Evolutionary conservation across 148 eudicot species (phyloP).

Genomic region (Chenopodium formosanum): DNA sequence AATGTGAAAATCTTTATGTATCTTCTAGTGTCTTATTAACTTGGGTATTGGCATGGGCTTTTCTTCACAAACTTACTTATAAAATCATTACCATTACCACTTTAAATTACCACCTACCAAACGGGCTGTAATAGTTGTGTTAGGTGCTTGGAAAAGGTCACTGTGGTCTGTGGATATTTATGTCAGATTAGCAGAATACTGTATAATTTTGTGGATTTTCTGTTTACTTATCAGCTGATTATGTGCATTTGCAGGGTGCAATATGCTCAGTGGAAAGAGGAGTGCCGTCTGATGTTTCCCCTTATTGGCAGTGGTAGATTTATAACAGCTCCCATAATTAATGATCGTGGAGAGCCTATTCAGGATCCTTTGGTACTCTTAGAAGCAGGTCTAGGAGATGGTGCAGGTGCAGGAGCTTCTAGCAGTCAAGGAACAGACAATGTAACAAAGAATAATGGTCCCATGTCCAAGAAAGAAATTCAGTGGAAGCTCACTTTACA

Average conservation of each 20-base stretch:
- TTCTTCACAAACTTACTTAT: too few relatives aligned
- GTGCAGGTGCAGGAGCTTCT: conserved; percentile 34
- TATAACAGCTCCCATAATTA: conserved; percentile 84
- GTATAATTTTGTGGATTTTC: neutral
- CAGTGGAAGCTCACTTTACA: conserved; percentile 94
- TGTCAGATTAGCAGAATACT: neutral
- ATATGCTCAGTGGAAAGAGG: conserved; percentile 74
- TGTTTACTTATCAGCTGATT: neutral
- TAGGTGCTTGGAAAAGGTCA: neutral
- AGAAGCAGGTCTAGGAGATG: conserved; percentile 51
- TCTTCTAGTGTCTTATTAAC: neutral
- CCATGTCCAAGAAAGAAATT: conserved; percentile 57
- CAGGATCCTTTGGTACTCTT: conserved; percentile 81
- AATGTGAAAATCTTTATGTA: neutral
- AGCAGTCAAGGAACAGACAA: conserved; percentile 13
- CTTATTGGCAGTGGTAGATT: conserved; percentile 85
- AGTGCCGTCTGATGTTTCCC: conserved; percentile 76
- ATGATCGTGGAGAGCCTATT: conserved; percentile 71
- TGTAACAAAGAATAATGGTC: conserved; percentile 29
- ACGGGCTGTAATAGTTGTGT: neutral
- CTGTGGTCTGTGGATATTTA: too few relatives aligned
- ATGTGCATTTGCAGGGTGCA: conserved; percentile 48
- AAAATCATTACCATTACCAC: too few relatives aligned
- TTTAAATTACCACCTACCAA: too few relatives aligned
- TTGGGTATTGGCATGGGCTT: too few relatives aligned